Conservation (phyloP, 2,329 filamentous ascomycete genomes). For the Epichloe baconii region DNA sequence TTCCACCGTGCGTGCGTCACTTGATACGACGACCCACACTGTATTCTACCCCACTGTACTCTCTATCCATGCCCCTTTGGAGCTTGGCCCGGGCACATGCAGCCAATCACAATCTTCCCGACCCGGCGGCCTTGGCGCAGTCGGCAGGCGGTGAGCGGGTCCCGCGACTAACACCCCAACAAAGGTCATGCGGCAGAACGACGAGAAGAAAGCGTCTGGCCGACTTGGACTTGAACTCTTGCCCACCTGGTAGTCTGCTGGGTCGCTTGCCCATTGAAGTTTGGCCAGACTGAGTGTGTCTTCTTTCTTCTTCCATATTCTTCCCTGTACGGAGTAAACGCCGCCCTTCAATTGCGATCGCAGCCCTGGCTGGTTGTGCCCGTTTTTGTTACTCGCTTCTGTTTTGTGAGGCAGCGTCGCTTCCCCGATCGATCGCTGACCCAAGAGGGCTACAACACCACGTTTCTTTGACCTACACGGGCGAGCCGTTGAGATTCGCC, state of each 20-base stretch:
- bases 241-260: not conserved
- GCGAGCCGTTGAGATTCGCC: not conserved
- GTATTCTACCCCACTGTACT: not conserved
- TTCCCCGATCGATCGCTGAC: not conserved
- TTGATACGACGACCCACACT: not conserved
- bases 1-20: not conserved
- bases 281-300: not conserved
- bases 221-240: not conserved
- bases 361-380: not conserved
- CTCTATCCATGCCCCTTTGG: not conserved
- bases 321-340: not conserved
- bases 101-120: slow-evolving; percentile 6
- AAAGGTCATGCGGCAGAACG: slow-evolving; percentile 1
- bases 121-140: slow-evolving; percentile 4
- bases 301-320: not conserved
- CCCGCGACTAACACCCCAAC: slow-evolving; percentile 9
- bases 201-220: not conserved
- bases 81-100: not conserved
- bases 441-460: not conserved
- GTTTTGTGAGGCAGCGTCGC: not conserved
- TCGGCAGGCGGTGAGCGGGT: slow-evolving; percentile 10
- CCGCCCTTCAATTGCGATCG: not conserved
- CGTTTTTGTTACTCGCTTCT: not conserved
- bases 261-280: not conserved
- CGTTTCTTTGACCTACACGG: not conserved